Evolutionary conservation across 2,329 filamentous ascomycete species (phyloP), one percentile per base, ranked within the genome.

Genomic region (Gliomastix tumulicola): DNA sequence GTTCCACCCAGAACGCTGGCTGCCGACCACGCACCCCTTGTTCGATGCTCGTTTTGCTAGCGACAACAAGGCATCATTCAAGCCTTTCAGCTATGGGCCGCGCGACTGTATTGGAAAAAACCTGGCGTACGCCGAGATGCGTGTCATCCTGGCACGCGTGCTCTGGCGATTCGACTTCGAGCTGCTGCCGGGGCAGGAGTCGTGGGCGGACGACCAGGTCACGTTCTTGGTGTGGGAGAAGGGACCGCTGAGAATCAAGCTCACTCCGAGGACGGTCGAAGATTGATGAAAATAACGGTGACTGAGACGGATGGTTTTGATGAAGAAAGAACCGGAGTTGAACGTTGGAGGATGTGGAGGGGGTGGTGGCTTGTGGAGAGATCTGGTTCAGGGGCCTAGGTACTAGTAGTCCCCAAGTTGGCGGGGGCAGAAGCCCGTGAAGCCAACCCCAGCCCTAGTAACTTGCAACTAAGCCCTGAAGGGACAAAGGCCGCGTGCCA

Each of bases 121-220:
- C 1, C 57, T 84, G 32, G 80, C 79, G 3, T 65, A 64, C 32
- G 56, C 56, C 11, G 66, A 71, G 45, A 63, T 69, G 61, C 59
- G 66, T 3, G 42, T 68, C 5, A 62, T 69, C 11, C 38, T 70
- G 3, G 58, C 66, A 2, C 56, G 57, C 13, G 37, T 71, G 7
- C 42, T 70, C 1, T 69, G 51, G 37, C 56, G 61, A 21, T 70
- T 70, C 37, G 64, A 69, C 21, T 15, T 36, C 12, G 16, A 28
- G 9, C 25, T 36, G 27, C 12, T 9, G 15, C 23, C 23, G 17
- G 22, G 17, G 8, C n/a, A 16, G n/a, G 25, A 28, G n/a, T 13
- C 13, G 17, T 28, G 25, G 25, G 17, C 17, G 7, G 25, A 28
- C 25, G 17, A 13, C 13, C 4, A 16, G n/a, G 25, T n/a, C 3